These are phyloP conservation scores for Dichotomopilus funicola DNA, from an alignment of 2,329 filamentous ascomycete species.

Conservation along the genomic window DNA sequence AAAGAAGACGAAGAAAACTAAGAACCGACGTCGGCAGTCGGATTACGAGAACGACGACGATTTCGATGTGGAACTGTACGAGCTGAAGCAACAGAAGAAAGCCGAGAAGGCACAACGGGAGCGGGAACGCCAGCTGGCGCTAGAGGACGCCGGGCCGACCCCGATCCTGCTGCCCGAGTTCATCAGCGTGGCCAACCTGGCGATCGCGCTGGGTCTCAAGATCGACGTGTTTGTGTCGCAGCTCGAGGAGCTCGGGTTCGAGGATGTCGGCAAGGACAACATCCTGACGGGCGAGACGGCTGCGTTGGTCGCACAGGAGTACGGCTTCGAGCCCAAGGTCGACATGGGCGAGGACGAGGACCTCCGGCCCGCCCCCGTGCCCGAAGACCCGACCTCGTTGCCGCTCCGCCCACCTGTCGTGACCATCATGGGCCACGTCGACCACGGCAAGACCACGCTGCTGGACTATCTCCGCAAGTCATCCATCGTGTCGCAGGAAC, in stretches of 20 bases:
- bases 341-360: conserved; percentile 62
- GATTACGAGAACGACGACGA: conserved; percentile 33
- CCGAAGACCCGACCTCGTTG: conserved; percentile 60
- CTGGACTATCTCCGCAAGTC: conserved; percentile 90
- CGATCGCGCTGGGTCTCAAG: conserved; percentile 65
- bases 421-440: conserved; percentile 98
- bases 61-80: conserved; percentile 34
- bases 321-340: conserved; percentile 80
- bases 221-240: conserved; percentile 65
- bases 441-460: conserved; percentile 96
- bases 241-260: conserved; percentile 81
- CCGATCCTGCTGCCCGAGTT: conserved; percentile 78
- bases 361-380: conserved; percentile 60
- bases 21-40: conserved; percentile 1
- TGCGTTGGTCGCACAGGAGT: conserved; percentile 83
- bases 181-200: conserved; percentile 80
- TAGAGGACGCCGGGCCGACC: conserved; percentile 38
- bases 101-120: conserved; percentile 36
- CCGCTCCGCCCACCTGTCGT: conserved; percentile 83
- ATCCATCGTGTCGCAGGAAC: conserved; percentile 82
- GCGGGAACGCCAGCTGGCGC: conserved; percentile 31
- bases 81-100: conserved; percentile 36
- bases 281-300: conserved; percentile 88
- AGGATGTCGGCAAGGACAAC: conserved; percentile 73
- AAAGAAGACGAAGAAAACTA: conserved; percentile 16